Evolutionary conservation across 2,329 filamentous ascomycete species (phyloP).

Genomic region (Proliferodiscus dingleyae): DNA sequence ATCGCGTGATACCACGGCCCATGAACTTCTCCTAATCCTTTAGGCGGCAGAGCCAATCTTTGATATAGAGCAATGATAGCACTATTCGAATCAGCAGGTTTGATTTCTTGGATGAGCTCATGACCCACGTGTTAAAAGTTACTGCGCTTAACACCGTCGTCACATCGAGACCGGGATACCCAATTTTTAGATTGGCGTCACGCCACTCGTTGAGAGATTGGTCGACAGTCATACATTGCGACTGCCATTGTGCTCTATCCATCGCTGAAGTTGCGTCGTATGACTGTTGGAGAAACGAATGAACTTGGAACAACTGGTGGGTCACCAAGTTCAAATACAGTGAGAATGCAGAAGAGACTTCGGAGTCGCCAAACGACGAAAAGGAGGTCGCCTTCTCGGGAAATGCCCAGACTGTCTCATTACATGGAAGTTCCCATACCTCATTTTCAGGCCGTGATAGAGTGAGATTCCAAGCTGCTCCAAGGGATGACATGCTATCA

Average conservation of each 20-base stretch:
- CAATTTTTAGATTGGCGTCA: slow-evolving; percentile 1
- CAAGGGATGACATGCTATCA: slow-evolving; percentile 32
- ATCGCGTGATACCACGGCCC: slow-evolving; percentile 17
- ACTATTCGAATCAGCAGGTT: neutral
- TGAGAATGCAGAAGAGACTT: slow-evolving; percentile 16
- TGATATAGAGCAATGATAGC: slow-evolving; percentile 15
- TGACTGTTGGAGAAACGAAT: slow-evolving; percentile 14
- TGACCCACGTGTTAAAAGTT: slow-evolving; percentile 14
- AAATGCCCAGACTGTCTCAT: slow-evolving; percentile 16
- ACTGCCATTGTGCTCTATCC: slow-evolving; percentile 13
- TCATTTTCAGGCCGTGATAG: slow-evolving; percentile 13
- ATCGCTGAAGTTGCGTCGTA: slow-evolving; percentile 12
- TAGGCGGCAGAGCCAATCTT: slow-evolving; percentile 11
- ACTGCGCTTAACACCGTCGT: slow-evolving; percentile 13
- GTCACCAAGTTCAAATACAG: slow-evolving; percentile 16
- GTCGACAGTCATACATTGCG: slow-evolving; percentile 13
- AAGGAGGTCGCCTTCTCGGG: slow-evolving; percentile 14
- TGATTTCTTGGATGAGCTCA: neutral
- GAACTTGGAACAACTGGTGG: slow-evolving; percentile 14
- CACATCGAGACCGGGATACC: slow-evolving; percentile 9
- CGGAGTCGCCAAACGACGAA: slow-evolving; percentile 14
- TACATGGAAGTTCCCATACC: slow-evolving; percentile 14
- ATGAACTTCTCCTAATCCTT: slow-evolving; percentile 15
- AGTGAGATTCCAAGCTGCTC: slow-evolving; percentile 28
- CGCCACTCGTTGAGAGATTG: slow-evolving; percentile 12